phyloP scores from a whole-genome alignment of 345 rosid genomes.

The Citrus mangshanensis region DNA sequence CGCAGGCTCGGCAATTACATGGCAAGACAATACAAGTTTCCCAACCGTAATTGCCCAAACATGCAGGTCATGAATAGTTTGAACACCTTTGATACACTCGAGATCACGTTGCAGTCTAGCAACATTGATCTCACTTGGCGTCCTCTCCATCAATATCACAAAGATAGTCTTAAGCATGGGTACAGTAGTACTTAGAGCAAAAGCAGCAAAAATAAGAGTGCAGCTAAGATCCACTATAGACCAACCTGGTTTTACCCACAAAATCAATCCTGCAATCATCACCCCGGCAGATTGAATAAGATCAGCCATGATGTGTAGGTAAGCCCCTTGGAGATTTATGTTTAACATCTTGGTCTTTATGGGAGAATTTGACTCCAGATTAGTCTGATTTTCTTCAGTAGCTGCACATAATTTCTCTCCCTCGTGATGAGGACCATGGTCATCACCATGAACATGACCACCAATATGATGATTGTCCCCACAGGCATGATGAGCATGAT shows the following conservation, averaged over 20 bases:
- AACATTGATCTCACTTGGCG: slow-evolving; percentile 52
- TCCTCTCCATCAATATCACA: slow-evolving; percentile 62
- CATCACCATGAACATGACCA: slow-evolving; percentile 18
- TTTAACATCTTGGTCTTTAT: slow-evolving; percentile 37
- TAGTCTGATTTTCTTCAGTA: slow-evolving; percentile 33
- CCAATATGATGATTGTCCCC: slow-evolving; percentile 25
- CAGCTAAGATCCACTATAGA: slow-evolving; percentile 62
- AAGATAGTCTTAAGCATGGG: slow-evolving; percentile 60
- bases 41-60: slow-evolving; percentile 80
- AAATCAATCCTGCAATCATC: slow-evolving; percentile 70
- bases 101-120: slow-evolving; percentile 45
- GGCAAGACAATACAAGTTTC: slow-evolving; percentile 66
- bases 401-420: slow-evolving; percentile 15
- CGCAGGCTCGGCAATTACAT: slow-evolving; percentile 51
- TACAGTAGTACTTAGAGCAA: slow-evolving; percentile 52
- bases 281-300: slow-evolving; percentile 78
- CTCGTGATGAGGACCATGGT: slow-evolving; percentile 18
- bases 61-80: slow-evolving; percentile 61
- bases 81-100: slow-evolving; percentile 49
- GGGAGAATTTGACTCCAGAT: slow-evolving; percentile 24
- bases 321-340: slow-evolving; percentile 84
- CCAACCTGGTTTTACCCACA: slow-evolving; percentile 68
- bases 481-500: slow-evolving; percentile 39
- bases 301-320: slow-evolving; percentile 69
- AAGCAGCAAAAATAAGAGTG: slow-evolving; percentile 58